Conservation (phyloP, 805 yeast genomes). For the Blastobotrys parvus region DNA sequence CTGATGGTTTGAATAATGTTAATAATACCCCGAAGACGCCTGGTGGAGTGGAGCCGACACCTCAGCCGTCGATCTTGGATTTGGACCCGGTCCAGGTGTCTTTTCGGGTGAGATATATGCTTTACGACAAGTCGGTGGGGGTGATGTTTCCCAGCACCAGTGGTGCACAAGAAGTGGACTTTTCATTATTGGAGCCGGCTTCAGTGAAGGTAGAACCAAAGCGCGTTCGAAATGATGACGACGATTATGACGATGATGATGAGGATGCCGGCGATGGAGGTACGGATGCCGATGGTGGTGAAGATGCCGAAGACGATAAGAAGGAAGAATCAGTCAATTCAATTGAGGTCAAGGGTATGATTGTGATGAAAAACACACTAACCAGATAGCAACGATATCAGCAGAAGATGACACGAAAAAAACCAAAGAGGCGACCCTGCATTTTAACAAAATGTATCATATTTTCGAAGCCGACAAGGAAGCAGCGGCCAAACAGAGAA, state of each 20-base stretch:
- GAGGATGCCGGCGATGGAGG: slow-evolving; percentile 29
- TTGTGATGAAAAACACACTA: not conserved
- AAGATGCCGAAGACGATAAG: slow-evolving; percentile 16
- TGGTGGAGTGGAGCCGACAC: slow-evolving; percentile 1
- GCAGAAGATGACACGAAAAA: slow-evolving; percentile 12
- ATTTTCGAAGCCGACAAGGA: slow-evolving; percentile 62
- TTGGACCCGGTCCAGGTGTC: slow-evolving; percentile 30
- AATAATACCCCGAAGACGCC: slow-evolving; percentile 4
- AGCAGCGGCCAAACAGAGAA: slow-evolving; percentile 64
- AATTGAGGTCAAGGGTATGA: not conserved
- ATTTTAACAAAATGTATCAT: slow-evolving; percentile 51
- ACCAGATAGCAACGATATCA: slow-evolving; percentile 24
- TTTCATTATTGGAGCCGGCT: slow-evolving; percentile 17
- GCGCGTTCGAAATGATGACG: slow-evolving; percentile 19
- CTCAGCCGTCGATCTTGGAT: slow-evolving; percentile 9
- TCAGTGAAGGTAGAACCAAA: not conserved
- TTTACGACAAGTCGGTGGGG: slow-evolving; percentile 29
- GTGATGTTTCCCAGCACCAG: slow-evolving; percentile 20
- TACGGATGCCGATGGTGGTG: slow-evolving; percentile 23
- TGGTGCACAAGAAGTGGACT: slow-evolving; percentile 17
- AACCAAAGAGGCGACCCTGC: slow-evolving; percentile 13
- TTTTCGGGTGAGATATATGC: slow-evolving; percentile 33
- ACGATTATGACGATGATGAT: slow-evolving; percentile 34
- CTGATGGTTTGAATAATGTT: slow-evolving; percentile 1
- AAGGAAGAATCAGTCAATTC: slow-evolving; percentile 1